Conservation (phyloP, 2,329 filamentous ascomycete species). For the Colletotrichum spinosum region DNA sequence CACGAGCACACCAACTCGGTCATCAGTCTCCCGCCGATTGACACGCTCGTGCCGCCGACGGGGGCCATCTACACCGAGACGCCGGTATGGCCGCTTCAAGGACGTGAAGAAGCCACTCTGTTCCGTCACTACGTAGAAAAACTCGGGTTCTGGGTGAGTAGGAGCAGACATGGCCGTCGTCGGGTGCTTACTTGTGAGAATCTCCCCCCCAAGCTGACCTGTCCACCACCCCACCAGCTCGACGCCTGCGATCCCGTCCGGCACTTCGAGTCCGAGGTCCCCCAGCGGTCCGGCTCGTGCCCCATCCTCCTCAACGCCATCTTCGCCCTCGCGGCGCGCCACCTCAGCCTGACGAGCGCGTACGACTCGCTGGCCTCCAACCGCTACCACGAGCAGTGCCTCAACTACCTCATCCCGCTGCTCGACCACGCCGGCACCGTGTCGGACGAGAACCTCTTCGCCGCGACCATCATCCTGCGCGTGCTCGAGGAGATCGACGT, state of each 20-base stretch:
- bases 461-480: constrained; percentile 67
- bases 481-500: constrained; percentile 67
- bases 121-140: constrained; percentile 51
- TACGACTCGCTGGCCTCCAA: constrained; percentile 63
- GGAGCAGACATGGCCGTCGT: neutral
- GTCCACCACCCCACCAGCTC: constrained; percentile 45
- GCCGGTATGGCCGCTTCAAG: constrained; percentile 44
- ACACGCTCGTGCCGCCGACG: constrained; percentile 31
- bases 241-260: constrained; percentile 53
- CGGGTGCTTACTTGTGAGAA: neutral
- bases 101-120: constrained; percentile 46
- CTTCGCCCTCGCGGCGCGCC: constrained; percentile 65
- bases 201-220: constrained; percentile 8
- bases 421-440: constrained; percentile 52
- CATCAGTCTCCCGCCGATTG: constrained; percentile 24
- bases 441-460: constrained; percentile 64
- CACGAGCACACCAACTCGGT: constrained; percentile 24
- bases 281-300: constrained; percentile 61
- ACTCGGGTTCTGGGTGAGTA: constrained; percentile 49
- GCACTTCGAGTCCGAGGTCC: constrained; percentile 66
- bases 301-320: constrained; percentile 68
- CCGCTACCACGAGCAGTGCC: constrained; percentile 65
- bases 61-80: constrained; percentile 39
- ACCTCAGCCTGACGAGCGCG: constrained; percentile 60
- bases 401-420: constrained; percentile 61